These are phyloP conservation scores for Silene uniflora DNA, from an alignment of 148 eudicot genomes.

Conservation along the genomic window DNA sequence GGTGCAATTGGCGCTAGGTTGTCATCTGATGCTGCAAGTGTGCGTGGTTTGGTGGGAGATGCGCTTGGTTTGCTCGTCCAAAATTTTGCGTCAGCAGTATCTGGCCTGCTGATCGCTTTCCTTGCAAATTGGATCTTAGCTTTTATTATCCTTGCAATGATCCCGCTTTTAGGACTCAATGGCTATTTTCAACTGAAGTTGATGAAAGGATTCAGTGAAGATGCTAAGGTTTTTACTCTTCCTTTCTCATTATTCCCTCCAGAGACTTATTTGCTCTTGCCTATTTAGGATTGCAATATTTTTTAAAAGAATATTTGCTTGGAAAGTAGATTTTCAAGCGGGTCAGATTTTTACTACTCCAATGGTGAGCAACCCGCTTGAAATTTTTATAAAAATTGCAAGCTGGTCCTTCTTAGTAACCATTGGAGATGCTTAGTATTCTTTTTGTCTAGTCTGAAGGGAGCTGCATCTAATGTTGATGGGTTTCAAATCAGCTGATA, in stretches of 20 bases:
- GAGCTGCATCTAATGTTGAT: not conserved
- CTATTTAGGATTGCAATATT: not conserved
- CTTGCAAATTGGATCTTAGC: slow-evolving; percentile 16
- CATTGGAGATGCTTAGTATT: too few species aligned
- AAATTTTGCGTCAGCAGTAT: slow-evolving; percentile 5
- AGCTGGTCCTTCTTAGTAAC: too few species aligned
- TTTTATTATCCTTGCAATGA: slow-evolving; percentile 16
- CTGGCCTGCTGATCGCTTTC: slow-evolving; percentile 19
- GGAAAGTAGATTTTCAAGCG: not conserved
- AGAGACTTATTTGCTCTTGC: not conserved
- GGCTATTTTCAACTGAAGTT: slow-evolving; percentile 17
- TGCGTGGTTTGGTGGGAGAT: slow-evolving; percentile 16
- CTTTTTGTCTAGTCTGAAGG: too few species aligned
- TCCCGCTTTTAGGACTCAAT: slow-evolving; percentile 7
- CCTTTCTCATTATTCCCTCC: not conserved
- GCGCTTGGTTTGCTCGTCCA: slow-evolving; percentile 12
- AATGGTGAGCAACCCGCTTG: too few species aligned
- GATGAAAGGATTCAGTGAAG: slow-evolving; percentile 14
- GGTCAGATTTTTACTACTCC: too few species aligned
- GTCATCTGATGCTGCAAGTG: slow-evolving; percentile 16
- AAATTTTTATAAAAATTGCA: too few species aligned
- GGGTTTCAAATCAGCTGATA: not conserved
- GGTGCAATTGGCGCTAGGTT: slow-evolving; percentile 17
- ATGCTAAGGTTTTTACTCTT: slow-evolving; percentile 8
- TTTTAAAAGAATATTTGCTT: not conserved